phyloP scores from a whole-genome alignment of 331 rosid species.

The Quercus phellos region DNA sequence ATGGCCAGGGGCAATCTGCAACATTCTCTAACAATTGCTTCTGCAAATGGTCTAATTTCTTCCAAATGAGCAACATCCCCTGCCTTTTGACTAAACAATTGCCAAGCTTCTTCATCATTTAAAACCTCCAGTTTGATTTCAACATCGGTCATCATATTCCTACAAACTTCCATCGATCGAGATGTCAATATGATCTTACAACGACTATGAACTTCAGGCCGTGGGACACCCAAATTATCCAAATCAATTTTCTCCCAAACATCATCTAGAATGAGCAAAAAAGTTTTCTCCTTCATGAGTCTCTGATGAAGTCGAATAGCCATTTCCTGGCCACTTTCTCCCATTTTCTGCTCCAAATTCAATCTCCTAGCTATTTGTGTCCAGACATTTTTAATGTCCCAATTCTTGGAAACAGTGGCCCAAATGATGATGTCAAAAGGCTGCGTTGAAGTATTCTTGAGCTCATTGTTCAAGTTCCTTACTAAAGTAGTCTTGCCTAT shows the following conservation, averaged over 20 bases:
- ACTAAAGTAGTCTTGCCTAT: constrained; percentile 17
- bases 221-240: neutral
- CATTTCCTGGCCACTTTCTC: neutral
- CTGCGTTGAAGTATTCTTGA: neutral
- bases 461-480: constrained; percentile 18
- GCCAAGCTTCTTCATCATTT: constrained; percentile 9
- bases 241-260: constrained; percentile 18
- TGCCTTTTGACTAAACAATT: constrained; percentile 15
- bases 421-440: constrained; percentile 18
- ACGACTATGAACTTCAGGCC: neutral
- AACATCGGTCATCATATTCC: constrained; percentile 1
- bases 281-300: neutral
- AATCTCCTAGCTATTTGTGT: constrained; percentile 10
- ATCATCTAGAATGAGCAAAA: constrained; percentile 9
- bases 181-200: constrained; percentile 11
- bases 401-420: constrained; percentile 16
- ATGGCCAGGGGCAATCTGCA: constrained; percentile 15
- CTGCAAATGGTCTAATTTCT: neutral
- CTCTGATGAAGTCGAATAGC: neutral
- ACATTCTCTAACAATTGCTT: constrained; percentile 6
- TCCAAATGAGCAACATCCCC: neutral
- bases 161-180: constrained; percentile 4
- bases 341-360: constrained; percentile 12
- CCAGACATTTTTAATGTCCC: constrained; percentile 7
- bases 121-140: neutral